Base-by-base conservation (phyloP, 1,284 basidiomycete genomes). In the Cryptococcus depauperatus region DNA sequence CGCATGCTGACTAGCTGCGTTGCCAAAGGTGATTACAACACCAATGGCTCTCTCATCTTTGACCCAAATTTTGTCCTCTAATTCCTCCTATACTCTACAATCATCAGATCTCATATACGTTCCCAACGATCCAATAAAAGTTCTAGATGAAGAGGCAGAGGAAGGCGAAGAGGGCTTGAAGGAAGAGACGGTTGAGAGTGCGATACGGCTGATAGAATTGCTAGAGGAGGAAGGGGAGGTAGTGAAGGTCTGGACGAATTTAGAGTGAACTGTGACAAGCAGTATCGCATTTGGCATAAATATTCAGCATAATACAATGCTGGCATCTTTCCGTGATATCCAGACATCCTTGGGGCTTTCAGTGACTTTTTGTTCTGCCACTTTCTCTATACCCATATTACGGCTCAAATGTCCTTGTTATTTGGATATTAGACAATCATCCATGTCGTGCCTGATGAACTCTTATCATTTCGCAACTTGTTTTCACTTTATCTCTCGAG, bases 191-290 rank as follows among this genome's bases (percentile, higher is more conserved):
- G 59, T 55, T 2, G 62, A 66, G 47, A 53, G 40, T 16, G 44
- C 66, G 10, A 43, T 49, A 35, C 55, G 45, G 40, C 46, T 59
- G 19, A 54, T 66, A 11, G 62, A 59, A 7, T 21, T 50, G 2
- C 43, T 71, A 39, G 68, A 71, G 48, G 63, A 61, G 37, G 66
- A 68, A 23, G 41, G 43, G 5, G 69, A 71, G 41, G 66, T 71
- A 3, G 56, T 63, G 19, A 61, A 58, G 43, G 64, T 70, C 4
- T 70, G 67, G 68, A 70, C 66, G 18, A 71, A 70, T 49, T 37
- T 70, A n/a, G 52, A 44, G 13, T 37, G 47, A 48, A 13, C 32
- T 8, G 9, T 30, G 28, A n/a, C 9, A n/a, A n/a, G n/a, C n/a
- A n/a, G n/a, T n/a, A n/a, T n/a, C n/a, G n/a, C n/a, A n/a, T n/a